Conservation (phyloP, 257 asterid genomes). For the Jacaranda copaia region DNA sequence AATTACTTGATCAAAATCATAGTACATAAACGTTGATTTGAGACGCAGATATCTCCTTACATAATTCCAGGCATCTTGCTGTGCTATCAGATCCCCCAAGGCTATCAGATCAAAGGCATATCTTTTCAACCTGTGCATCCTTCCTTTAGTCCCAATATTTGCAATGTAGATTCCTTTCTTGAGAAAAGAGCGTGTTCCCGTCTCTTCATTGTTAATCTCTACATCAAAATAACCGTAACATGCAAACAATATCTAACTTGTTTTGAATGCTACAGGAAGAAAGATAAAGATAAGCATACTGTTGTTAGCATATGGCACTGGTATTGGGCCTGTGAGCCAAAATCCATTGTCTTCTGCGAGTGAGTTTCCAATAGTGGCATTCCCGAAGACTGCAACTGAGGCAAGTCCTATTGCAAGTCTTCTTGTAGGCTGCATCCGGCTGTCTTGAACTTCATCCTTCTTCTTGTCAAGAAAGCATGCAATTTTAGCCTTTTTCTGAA, state of each 20-base stretch:
- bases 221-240: background rate
- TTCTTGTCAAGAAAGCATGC: slow-evolving; percentile 39
- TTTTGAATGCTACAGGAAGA: too few species aligned
- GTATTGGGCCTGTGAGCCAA: slow-evolving; percentile 70
- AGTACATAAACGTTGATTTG: slow-evolving; percentile 79
- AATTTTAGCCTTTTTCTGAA: slow-evolving; percentile 22
- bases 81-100: slow-evolving; percentile 75
- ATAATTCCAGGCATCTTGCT: slow-evolving; percentile 69
- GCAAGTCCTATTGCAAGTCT: slow-evolving; percentile 59
- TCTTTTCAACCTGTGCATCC: slow-evolving; percentile 69
- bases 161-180: slow-evolving; percentile 72
- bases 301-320: slow-evolving; percentile 58
- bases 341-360: slow-evolving; percentile 72
- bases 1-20: slow-evolving; percentile 75
- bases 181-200: slow-evolving; percentile 69
- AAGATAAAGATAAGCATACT: slow-evolving; percentile 33
- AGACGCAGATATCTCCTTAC: slow-evolving; percentile 67
- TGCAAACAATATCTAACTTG: too few species aligned
- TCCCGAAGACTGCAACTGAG: slow-evolving; percentile 52
- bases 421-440: slow-evolving; percentile 41
- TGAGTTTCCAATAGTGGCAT: slow-evolving; percentile 39
- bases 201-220: slow-evolving; percentile 73
- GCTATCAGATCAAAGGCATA: slow-evolving; percentile 86
- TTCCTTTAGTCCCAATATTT: slow-evolving; percentile 62
- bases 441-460: slow-evolving; percentile 37